phyloP scores from a whole-genome alignment of 2,329 filamentous ascomycete species.

The Tolypocladium tropicale region DNA sequence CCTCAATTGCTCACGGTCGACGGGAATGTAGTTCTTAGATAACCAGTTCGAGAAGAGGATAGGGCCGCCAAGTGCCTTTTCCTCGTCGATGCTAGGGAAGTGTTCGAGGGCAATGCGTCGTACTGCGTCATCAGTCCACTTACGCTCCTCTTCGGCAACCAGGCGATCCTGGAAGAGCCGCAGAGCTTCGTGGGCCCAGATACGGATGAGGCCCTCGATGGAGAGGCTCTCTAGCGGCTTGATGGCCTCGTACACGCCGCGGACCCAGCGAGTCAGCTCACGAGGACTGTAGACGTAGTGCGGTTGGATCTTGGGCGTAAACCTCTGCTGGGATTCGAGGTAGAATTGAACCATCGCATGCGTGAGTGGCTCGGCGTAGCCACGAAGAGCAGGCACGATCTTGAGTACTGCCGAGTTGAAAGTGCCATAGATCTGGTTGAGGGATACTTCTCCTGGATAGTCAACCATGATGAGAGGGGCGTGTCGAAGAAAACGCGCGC shows the following conservation, averaged over 20 bases:
- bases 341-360: conserved; percentile 98
- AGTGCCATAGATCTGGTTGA: conserved; percentile 96
- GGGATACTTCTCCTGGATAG: conserved; percentile 89
- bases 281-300: conserved; percentile 99
- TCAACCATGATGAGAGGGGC: conserved; percentile 99
- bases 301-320: conserved; percentile 93
- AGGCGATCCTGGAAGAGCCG: conserved; percentile 96
- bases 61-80: conserved; percentile 78
- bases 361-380: conserved; percentile 87
- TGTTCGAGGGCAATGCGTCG: conserved; percentile 77
- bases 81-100: conserved; percentile 92
- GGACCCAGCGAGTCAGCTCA: conserved; percentile 95
- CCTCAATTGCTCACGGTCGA: conserved; percentile 86
- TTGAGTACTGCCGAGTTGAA: conserved; percentile 96
- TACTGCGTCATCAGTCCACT: conserved; percentile 89
- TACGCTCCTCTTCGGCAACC: conserved; percentile 84
- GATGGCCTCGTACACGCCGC: conserved; percentile 95
- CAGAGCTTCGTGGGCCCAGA: conserved; percentile 96
- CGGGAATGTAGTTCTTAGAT: conserved; percentile 95
- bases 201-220: conserved; percentile 84
- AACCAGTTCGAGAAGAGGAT: conserved; percentile 99
- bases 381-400: conserved; percentile 88
- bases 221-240: conserved; percentile 79
- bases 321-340: conserved; percentile 83
- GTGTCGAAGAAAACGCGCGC: conserved; percentile 86